Base-by-base conservation (phyloP, 495 filamentous ascomycete species). In the Astrocystis sublimbata region DNA sequence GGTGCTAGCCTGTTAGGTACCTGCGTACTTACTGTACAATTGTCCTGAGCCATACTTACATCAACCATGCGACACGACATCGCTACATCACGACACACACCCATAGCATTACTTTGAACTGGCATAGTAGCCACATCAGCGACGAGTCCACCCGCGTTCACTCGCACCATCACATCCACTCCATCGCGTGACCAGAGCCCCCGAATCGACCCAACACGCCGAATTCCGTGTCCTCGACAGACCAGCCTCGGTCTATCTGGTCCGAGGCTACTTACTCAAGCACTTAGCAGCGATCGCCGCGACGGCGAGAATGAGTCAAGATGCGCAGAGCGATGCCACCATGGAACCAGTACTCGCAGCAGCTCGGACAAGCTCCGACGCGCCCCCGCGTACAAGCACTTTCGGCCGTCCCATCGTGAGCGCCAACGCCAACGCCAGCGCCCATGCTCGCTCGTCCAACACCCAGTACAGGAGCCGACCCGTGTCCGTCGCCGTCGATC, bases 401-500 rank as follows among this genome's bases (percentile, higher is more conserved):
- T 42, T 50, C 26, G 47, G 21, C 42, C 63, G 61, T 31, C 45
- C 61, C 19, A 26, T 42, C 47, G 24, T 60, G 33, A 68, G 61
- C 47, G 31, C 61, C 45, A 58, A 55, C 40, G 19, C 61, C 19
- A 26, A 36, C 47, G 24, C 58, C 28, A 68, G 61, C 47, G 31
- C 61, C 45, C 55, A 55, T 35, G 19, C 47, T 24, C 68, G 56
- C 38, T 36, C 30, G 6, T 67, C 65, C 21, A 68, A 76, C 65
- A 77, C 78, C 68, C 77, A 80, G 49, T 82, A 80, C 61, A 72
- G 79, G 53, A 79, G 76, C 61, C 78, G 80, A 4, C 80, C 79
- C 21, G 75, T 85, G 26, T 80, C 91, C 10, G 92, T 98, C 46
- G 93, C 94, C 40, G 89, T 98, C 49, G 91, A 98, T 63, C 93